Evolutionary conservation across 306 rosid genomes (phyloP), one percentile per base, ranked within the genome.

Genomic region (Vicia faba): DNA sequence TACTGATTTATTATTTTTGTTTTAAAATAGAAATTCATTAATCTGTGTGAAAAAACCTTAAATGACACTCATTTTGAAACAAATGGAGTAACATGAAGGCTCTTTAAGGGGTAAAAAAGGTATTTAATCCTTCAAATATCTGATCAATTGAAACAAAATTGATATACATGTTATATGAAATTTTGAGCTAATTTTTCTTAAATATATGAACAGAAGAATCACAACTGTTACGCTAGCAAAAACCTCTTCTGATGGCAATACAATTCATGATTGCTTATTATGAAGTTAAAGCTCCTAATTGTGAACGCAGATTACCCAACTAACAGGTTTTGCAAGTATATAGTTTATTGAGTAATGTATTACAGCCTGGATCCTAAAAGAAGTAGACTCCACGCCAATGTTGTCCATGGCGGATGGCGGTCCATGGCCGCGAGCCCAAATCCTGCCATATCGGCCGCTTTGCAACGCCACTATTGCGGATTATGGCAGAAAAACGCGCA

Each of bases 51-150:
- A n/a, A n/a, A n/a, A n/a, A n/a, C n/a, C n/a, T n/a, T n/a, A n/a
- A n/a, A n/a, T n/a, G n/a, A n/a, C n/a, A n/a, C n/a, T n/a, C n/a
- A n/a, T n/a, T n/a, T n/a, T n/a, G n/a, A n/a, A n/a, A n/a, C n/a
- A n/a, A n/a, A n/a, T n/a, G n/a, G n/a, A n/a, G n/a, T n/a, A n/a
- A n/a, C n/a, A n/a, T n/a, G n/a, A n/a, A n/a, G n/a, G n/a, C n/a
- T n/a, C n/a, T n/a, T n/a, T n/a, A 26, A 23, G 48, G 67, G 13
- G 41, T 1, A 15, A 12, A 14, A 12, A 43, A 18, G 14, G 20
- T 60, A 29, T 33, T 16, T 40, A 36, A 46, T 76, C 69, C 65
- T 40, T 69, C 20, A 67, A 38, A 46, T 13, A 72, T 40, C 44
- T 56, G 28, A 45, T n/a, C 48, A 55, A 46, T 28, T 45, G 28